Percentiles rank a stretch among this genome's conserved stretches.
phyloP scores from a whole-genome alignment of 2,329 filamentous ascomycete genomes.

The Emergomyces africanus region DNA sequence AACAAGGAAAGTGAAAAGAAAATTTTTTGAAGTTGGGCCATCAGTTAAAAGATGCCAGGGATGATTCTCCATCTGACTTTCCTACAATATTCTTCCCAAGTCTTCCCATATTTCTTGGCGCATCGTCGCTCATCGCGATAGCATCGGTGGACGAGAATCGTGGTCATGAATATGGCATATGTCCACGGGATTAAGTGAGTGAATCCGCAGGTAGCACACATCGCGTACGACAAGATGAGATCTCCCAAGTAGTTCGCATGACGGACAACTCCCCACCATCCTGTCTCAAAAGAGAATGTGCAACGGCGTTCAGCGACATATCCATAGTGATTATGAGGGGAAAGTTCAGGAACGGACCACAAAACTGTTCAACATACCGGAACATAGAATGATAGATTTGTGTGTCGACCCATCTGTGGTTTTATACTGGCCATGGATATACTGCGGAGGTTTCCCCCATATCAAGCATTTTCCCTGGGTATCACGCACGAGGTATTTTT shows the following conservation, averaged over 20 bases:
- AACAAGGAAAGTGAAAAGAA: neutral
- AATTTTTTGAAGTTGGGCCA: neutral
- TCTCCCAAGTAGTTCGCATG: constrained; percentile 33
- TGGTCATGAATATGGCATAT: constrained; percentile 35
- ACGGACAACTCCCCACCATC: constrained; percentile 31
- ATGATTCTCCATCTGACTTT: constrained; percentile 32
- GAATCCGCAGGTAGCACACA: constrained; percentile 31
- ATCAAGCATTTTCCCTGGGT: constrained; percentile 29
- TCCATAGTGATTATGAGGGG: neutral
- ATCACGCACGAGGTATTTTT: constrained; percentile 32
- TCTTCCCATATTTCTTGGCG: constrained; percentile 32
- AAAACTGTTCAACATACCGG: constrained; percentile 9
- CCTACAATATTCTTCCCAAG: constrained; percentile 33
- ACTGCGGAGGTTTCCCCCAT: constrained; percentile 32
- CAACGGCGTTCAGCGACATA: neutral
- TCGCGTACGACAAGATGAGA: constrained; percentile 27
- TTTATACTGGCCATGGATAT: constrained; percentile 27
- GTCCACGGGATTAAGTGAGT: constrained; percentile 31
- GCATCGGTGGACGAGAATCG: constrained; percentile 34
- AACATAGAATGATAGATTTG: constrained; percentile 27
- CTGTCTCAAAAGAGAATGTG: constrained; percentile 4
- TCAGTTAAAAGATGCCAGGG: constrained; percentile 23
- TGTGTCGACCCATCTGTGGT: constrained; percentile 33
- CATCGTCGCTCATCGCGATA: constrained; percentile 35
- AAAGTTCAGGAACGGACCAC: neutral